These are phyloP conservation scores for Quercus cerris DNA, from an alignment of 306 rosid species.

Conservation along the genomic window DNA sequence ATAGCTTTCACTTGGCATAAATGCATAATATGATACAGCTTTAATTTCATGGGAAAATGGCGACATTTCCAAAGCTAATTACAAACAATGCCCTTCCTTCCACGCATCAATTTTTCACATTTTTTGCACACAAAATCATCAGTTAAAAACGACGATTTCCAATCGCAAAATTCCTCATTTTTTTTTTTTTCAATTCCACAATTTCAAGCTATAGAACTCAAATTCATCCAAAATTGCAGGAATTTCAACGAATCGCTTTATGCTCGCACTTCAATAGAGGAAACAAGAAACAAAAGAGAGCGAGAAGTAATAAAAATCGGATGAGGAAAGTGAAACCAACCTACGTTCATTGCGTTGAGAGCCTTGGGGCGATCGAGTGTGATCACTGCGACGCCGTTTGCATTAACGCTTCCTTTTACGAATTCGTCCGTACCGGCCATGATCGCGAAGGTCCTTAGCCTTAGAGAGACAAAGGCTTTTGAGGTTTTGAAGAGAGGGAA, in stretches of 20 bases:
- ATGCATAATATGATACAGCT: neutral
- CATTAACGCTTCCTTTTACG: slow-evolving; percentile 68
- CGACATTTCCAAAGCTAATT: neutral
- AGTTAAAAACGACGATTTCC: neutral
- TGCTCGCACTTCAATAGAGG: neutral
- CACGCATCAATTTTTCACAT: too few relatives aligned
- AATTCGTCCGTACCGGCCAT: slow-evolving; percentile 75
- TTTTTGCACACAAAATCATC: neutral
- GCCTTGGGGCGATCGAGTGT: slow-evolving; percentile 99
- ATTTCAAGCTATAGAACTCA: neutral
- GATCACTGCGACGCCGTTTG: slow-evolving; percentile 86
- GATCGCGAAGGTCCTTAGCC: slow-evolving; percentile 53
- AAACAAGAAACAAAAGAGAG: neutral
- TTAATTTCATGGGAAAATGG: neutral
- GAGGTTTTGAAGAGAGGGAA: slow-evolving; percentile 23
- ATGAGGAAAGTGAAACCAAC: slow-evolving; percentile 49
- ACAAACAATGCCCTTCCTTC: neutral
- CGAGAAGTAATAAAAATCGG: too few relatives aligned
- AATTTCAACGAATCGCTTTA: neutral
- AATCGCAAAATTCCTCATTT: neutral
- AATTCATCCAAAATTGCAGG: neutral
- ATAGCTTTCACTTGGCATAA: neutral
- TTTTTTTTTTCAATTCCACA: neutral
- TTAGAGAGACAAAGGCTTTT: slow-evolving; percentile 25
- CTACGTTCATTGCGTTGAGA: slow-evolving; percentile 94